Evolutionary conservation across 2,329 filamentous ascomycete genomes (phyloP), one percentile per base, ranked within the genome.

Genomic region (Alternaria sp.): DNA sequence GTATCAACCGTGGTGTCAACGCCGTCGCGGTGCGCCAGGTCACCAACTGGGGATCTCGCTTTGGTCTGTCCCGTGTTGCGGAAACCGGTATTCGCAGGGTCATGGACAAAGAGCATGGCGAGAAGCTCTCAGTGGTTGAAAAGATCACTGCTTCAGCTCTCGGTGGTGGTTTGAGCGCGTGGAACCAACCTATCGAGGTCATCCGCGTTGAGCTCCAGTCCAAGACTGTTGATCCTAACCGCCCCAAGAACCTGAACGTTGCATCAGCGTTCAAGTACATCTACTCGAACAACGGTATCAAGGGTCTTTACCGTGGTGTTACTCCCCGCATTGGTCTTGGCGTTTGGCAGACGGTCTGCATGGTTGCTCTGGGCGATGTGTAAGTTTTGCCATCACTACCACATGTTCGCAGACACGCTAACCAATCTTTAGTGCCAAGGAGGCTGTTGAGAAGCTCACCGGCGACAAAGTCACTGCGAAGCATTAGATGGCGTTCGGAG

Each of bases 201-300:
- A 97, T 99, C 80, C 93, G 95, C 68, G 94, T 99, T 64, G 95
- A 99, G 88, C 97, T 99, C 93, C 95, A 99, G 89, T 97, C 92
- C 85, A 98, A 97, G 90, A 97, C 91, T 74, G 92, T 92, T 74
- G 95, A 99, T 79, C 94, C 95, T 63, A 98, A 98, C 86, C 91
- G 95, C 54, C 95, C 95, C 73, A 97, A 97, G 89, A 99, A 99
- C 85, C 90, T 99, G 91, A 98, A 93, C 52, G 95, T 99, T 65
- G 92, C 90, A 72, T 97, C 93, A 75, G 85, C 88, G 9, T 84
- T 87, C 71, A 85, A 78, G 71, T 99, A 99, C 84, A 98, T 99
- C 81, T 98, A 98, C 84, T 78, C 86, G 70, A 88, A 87, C 78
- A 97, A 97, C 81, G 95, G 95, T 63, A 49, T 98, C 76, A 91